These are phyloP conservation scores for Grosmannia huntii DNA, from an alignment of 2,329 filamentous ascomycete species.

Conservation along the genomic window DNA sequence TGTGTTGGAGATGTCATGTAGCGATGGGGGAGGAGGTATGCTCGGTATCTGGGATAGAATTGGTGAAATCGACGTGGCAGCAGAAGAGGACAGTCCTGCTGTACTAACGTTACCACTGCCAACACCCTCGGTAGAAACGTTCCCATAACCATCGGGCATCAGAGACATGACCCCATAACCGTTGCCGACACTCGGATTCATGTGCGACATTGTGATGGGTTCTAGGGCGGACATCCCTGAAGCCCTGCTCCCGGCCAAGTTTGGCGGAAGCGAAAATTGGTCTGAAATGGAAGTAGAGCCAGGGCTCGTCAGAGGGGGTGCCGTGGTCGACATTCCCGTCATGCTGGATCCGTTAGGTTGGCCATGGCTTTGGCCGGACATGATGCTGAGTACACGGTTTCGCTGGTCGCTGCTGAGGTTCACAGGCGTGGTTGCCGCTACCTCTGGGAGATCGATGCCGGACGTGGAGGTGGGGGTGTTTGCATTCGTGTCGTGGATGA, in stretches of 20 bases:
- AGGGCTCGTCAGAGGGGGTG: not conserved
- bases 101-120: not conserved
- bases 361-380: conserved; percentile 32
- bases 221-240: not conserved
- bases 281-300: not conserved
- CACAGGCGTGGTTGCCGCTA: conserved; percentile 43
- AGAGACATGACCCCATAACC: not conserved
- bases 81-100: not conserved
- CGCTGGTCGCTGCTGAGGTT: conserved; percentile 44
- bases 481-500: conserved; percentile 52
- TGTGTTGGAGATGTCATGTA: conserved; percentile 54
- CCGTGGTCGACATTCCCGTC: not conserved
- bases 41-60: conserved; percentile 32
- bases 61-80: conserved; percentile 25
- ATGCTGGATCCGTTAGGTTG: conserved; percentile 7
- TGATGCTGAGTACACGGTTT: conserved; percentile 45
- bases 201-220: not conserved
- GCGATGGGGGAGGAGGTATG: conserved; percentile 40
- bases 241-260: not conserved
- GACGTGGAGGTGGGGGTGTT: conserved; percentile 25
- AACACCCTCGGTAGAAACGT: not conserved
- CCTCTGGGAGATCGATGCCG: conserved; percentile 40
- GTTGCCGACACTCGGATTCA: not conserved
- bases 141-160: not conserved
- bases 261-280: not conserved